These are phyloP conservation scores for Aspergillus aculeatinus DNA, from an alignment of 2,329 filamentous ascomycete genomes.

Conservation along the genomic window DNA sequence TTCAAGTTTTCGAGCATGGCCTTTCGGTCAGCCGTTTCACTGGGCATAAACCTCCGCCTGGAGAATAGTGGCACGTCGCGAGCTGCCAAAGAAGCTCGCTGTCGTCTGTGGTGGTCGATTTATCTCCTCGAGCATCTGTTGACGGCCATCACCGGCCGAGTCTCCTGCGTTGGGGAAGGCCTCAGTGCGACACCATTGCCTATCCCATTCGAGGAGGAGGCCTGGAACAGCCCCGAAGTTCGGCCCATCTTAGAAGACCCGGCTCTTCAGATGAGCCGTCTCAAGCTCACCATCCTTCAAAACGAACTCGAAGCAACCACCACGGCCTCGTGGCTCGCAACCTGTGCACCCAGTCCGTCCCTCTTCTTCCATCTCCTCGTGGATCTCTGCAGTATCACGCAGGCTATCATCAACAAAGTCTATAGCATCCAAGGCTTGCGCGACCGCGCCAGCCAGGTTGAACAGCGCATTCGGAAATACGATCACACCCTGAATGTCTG, in stretches of 20 bases:
- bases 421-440: slow-evolving; percentile 41
- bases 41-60: slow-evolving; percentile 45
- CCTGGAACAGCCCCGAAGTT: slow-evolving; percentile 28
- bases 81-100: slow-evolving; percentile 41
- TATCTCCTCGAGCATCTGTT: slow-evolving; percentile 43
- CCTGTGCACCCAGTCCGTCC: slow-evolving; percentile 30
- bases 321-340: slow-evolving; percentile 21
- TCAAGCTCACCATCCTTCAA: slow-evolving; percentile 33
- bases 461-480: slow-evolving; percentile 36
- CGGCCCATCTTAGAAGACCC: slow-evolving; percentile 26
- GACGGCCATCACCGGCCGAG: slow-evolving; percentile 44
- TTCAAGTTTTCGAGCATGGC: slow-evolving; percentile 44
- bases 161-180: slow-evolving; percentile 38
- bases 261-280: slow-evolving; percentile 18
- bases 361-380: slow-evolving; percentile 41
- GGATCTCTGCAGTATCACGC: slow-evolving; percentile 38
- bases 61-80: slow-evolving; percentile 35
- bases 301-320: slow-evolving; percentile 12
- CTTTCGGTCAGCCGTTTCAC: slow-evolving; percentile 39
- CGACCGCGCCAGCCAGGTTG: slow-evolving; percentile 30
- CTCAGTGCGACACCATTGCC: slow-evolving; percentile 41
- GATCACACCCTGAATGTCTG: slow-evolving; percentile 34
- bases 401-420: slow-evolving; percentile 38
- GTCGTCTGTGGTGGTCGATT: slow-evolving; percentile 46
- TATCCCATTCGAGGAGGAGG: slow-evolving; percentile 39